Conservation (phyloP, 1,284 basidiomycete genomes). For the Ceratobasidium papillatum region DNA sequence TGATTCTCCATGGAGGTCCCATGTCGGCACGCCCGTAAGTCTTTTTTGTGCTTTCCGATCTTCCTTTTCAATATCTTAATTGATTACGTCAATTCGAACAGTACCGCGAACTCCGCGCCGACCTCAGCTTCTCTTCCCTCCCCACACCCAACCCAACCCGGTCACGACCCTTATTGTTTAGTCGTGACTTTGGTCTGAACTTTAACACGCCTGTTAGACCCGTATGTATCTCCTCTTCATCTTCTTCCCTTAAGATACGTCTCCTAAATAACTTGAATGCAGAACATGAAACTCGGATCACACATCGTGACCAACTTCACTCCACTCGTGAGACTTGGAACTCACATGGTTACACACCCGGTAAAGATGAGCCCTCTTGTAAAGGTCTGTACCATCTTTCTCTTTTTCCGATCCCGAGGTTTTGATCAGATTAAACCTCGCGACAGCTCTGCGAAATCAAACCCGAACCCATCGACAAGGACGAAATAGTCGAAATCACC, state of each 20-base stretch:
- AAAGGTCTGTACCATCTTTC: background rate
- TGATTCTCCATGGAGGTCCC: constrained; percentile 31
- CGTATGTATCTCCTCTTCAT: background rate
- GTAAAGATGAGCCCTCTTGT: constrained; percentile 8
- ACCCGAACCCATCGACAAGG: background rate
- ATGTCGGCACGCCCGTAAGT: constrained; percentile 32
- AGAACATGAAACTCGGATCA: constrained; percentile 10
- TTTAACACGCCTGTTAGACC: constrained; percentile 24
- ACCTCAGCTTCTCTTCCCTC: constrained; percentile 3
- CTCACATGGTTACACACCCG: background rate
- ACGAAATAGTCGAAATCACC: constrained; percentile 15
- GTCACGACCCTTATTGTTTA: background rate
- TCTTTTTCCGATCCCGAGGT: background rate
- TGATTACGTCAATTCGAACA: background rate
- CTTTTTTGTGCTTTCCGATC: background rate
- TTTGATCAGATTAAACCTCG: too few relatives aligned
- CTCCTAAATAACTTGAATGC: too few relatives aligned
- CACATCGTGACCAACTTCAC: constrained; percentile 22
- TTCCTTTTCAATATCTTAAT: background rate
- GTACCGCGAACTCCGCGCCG: constrained; percentile 26
- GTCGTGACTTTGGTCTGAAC: constrained; percentile 4
- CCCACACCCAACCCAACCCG: constrained; percentile 6
- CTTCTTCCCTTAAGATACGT: too few relatives aligned
- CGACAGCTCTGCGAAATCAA: background rate
- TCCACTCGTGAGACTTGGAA: constrained; percentile 8